Base-by-base conservation (phyloP, 495 filamentous ascomycete species). In the Xylaria cubensis region DNA sequence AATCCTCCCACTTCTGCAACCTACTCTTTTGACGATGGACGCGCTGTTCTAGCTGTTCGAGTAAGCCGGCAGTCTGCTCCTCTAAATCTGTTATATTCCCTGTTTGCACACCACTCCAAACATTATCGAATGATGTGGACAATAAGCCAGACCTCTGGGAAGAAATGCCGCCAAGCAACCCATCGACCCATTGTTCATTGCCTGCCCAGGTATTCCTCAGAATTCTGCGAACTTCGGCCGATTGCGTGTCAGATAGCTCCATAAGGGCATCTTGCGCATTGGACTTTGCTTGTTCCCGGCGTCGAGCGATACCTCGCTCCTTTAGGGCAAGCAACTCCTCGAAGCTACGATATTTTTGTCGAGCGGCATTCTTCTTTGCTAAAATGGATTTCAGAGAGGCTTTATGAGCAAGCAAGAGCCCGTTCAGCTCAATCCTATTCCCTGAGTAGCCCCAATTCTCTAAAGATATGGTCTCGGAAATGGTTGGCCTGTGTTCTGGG, bases 161-260 rank as follows among this genome's bases (percentile, higher is more conserved):
- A n/a, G 82, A 80, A 36, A 81, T 84, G 50, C 93, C 92, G 0
- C 91, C 92, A 58, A 90, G 79, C 26, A 97, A 75, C 19, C 85
- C 80, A 48, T 92, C 87, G 74, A 91, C 84, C 90, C 92, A 93
- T 64, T 90, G 84, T 62, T 88, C 84, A 72, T 90, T 86, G 1
- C 93, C 94, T 8, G 91, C 82, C 93, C 93, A 97, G 72, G 93
- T 92, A 26, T 88, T 88, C 72, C 85, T 85, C 39, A 94, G 78
- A 19, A 87, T 83, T 36, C 84, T 83, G 55, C 87, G 82, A 15
- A 89, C 75, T 17, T 83, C 81, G 0, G 77, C 74, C 21, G 81
- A 83, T 32, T 80, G 76, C 36, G 80, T 75, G n/a, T 83, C 74
- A 19, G 83, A 82, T 19, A 85, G 74, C 55, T 73, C 67, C 19